Percentiles rank a stretch among this genome's conserved stretches.
Evolutionary conservation across 2,329 filamentous ascomycete species (phyloP).

Genomic region (Diaporthe eres): DNA sequence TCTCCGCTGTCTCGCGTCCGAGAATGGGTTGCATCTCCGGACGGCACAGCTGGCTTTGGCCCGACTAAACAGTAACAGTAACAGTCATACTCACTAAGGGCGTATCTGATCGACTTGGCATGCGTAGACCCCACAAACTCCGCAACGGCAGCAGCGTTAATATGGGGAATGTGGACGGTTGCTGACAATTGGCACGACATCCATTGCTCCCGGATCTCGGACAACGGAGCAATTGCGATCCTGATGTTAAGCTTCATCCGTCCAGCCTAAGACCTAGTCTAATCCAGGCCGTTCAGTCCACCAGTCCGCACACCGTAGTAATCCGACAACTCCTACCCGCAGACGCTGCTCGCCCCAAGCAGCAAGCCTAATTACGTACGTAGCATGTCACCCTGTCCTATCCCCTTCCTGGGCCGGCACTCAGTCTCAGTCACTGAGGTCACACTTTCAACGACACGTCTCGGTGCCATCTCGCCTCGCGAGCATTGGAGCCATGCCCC

Average conservation of each 20-base stretch:
- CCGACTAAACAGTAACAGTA: not conserved
- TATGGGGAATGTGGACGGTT: not conserved
- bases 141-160: not conserved
- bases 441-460: not conserved
- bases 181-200: conserved; percentile 6
- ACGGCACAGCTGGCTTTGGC: not conserved
- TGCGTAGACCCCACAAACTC: conserved; percentile 11
- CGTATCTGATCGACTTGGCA: not conserved
- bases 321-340: too few species aligned
- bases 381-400: not conserved
- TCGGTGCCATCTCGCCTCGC: conserved; percentile 6
- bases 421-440: not conserved
- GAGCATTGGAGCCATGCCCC: conserved; percentile 2
- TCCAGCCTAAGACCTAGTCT: not conserved
- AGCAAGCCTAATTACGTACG: conserved; percentile 22
- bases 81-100: not conserved
- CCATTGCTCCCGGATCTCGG: conserved; percentile 17
- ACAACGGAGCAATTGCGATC: conserved; percentile 25
- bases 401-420: not conserved
- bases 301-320: not conserved
- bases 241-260: conserved; percentile 8
- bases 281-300: not conserved
- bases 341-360: not conserved
- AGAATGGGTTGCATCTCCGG: not conserved
- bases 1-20: conserved; percentile 13